Conservation (phyloP, 345 rosid species). For the Salix dunnii region DNA sequence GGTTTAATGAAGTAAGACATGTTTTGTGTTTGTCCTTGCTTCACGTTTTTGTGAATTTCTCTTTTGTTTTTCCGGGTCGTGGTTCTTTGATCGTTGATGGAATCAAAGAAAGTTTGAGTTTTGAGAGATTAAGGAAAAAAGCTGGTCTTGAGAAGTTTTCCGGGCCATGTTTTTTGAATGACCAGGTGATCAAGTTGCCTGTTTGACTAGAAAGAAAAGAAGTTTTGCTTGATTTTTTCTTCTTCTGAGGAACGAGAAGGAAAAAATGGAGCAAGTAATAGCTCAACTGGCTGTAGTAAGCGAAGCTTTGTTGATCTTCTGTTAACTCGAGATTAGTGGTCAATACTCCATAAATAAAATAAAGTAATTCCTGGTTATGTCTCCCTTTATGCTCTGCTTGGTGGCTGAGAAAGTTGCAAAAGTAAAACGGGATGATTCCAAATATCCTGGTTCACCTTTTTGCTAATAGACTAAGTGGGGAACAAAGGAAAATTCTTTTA, state of each 20-base stretch:
- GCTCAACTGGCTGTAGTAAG: not conserved
- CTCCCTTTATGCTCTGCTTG: not conserved
- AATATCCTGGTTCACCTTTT: conserved; percentile 19
- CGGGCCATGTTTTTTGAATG: not conserved
- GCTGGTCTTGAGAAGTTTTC: not conserved
- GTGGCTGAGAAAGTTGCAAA: not conserved
- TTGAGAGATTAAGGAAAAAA: not conserved
- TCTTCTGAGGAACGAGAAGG: not conserved
- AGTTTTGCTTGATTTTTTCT: not conserved
- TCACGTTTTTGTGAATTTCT: no score
- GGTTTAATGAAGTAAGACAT: not conserved
- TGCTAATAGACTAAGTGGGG: conserved; percentile 5
- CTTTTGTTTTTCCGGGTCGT: not conserved
- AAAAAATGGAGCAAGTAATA: not conserved
- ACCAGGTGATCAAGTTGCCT: not conserved
- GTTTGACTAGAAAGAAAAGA: not conserved
- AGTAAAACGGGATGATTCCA: conserved; percentile 13
- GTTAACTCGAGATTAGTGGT: not conserved
- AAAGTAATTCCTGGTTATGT: not conserved
- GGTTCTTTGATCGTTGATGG: not conserved
- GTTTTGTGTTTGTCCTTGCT: not conserved
- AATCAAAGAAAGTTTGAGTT: not conserved
- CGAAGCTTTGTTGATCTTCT: not conserved
- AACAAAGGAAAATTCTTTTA: not conserved
- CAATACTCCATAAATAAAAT: not conserved